Base-by-base conservation (phyloP, 2,329 filamentous ascomycete genomes). In the Penicillium sp. region DNA sequence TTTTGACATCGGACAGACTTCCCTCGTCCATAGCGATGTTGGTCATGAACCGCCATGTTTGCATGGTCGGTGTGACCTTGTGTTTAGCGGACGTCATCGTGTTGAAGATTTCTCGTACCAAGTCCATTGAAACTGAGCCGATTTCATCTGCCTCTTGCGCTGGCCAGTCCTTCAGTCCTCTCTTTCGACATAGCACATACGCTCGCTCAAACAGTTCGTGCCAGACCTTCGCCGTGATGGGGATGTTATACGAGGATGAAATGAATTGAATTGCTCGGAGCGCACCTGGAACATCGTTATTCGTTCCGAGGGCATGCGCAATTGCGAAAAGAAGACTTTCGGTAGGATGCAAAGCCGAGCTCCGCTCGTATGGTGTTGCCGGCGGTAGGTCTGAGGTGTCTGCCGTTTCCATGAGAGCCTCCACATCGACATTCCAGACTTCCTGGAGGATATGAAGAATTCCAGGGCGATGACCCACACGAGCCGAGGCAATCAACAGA, bases 291-390 rank as follows among this genome's bases (percentile, higher is more conserved):
- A 87, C 69, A 37, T 81, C 71, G 32, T 75, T 79, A 60, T 82
- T 85, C 44, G 71, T 73, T n/a, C 82, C 76, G 45, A 82, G 84
- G 1, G 72, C 68, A 54, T 86, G 79, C 4, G 82, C 80, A n/a
- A 89, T 65, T 6, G 80, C 74, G 37, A 76, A 69, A 14, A 90
- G 69, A 0, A 89, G 68, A 2, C 68, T 65, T 6, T 59, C 45
- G 0, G 75, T 77, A 2, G 85, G 85, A 34, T 69, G 66, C 20
- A 82, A 59, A 6, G 76, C 72, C 1, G 76, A 80, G 17, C 70
- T 66, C 0, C 49, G 52, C 1, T 66, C 56, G 29, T 76, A 71
- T 1, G 55, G 51, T 18, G 55, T 66, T n/a, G 67, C 59, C 1
- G 57, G 55, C 9, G 59, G 53, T 12, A 64, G 42, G 4, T 46